Evolutionary conservation across 108 stramenopile genomes (phyloP), one percentile per base, ranked within the genome.

Genomic region (Phaeodactylum tricornutum): DNA sequence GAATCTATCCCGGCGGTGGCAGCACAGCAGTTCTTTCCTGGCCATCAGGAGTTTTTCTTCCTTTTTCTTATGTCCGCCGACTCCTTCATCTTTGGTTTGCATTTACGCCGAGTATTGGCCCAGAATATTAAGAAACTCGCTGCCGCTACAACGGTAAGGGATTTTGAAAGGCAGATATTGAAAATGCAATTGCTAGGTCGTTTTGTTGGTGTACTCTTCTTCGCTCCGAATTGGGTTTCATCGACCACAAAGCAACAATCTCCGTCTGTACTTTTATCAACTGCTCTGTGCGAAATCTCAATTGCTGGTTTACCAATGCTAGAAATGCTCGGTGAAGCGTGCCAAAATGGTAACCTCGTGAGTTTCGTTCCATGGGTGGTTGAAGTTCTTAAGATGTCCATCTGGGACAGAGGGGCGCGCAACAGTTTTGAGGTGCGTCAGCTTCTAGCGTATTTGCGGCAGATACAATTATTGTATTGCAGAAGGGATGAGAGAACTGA

Each of bases 21-120:
- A 23, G 71, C 80, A n/a, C 57, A 74, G 12, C 59, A 60, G 24
- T 57, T 47, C 34, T 90, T 90, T 66, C 61, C 75, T 27, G 84
- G 79, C 11, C 79, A 86, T 50, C 79, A 86, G 59, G 84, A 90
- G 57, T 90, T 86, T 50, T 90, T 90, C 56, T 73, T 72, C 35
- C 32, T 85, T n/a, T 85, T 90, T 53, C 26, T 90, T 1, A 45
- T 62, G 24, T 53, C 73, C 7, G 61, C 66, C 27, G 73, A 85
- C 59, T 77, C 74, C 1, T 78, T 75, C 53, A 59, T 66, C 39
- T 77, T 90, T 55, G 69, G 66, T 27, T 35, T 47, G 9, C 84
- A 81, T 44, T 49, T 90, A 27, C 52, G 64, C 25, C 47, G 45
- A 8, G 42, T 57, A 23, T 23, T 71, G 41, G 61, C 44, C 38